Evolutionary conservation across 2,329 filamentous ascomycete genomes (phyloP).

Genomic region (Botrytis squamosa): DNA sequence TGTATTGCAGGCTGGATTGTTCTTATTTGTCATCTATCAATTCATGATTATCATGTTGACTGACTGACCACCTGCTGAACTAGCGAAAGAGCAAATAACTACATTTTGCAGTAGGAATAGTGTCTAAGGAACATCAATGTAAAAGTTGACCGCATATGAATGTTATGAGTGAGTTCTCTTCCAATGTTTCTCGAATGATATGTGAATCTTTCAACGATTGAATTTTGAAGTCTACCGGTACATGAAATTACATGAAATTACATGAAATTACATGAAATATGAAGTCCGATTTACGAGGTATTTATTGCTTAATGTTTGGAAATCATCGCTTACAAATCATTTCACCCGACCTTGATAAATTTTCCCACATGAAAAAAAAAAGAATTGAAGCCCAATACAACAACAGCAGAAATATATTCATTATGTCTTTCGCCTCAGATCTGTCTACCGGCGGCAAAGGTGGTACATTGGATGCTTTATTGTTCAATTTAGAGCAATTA

Average conservation of each 20-base stretch:
- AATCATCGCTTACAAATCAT: slow-evolving; percentile 21
- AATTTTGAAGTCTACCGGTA: background rate
- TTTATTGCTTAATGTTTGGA: background rate
- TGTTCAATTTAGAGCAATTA: slow-evolving; percentile 35
- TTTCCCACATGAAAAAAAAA: slow-evolving; percentile 25
- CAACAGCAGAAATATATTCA: slow-evolving; percentile 20
- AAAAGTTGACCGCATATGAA: background rate
- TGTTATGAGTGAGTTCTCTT: background rate
- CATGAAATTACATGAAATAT: background rate
- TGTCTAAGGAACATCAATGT: background rate
- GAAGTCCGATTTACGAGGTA: background rate
- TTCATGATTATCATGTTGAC: background rate
- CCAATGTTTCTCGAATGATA: background rate
- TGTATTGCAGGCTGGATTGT: slow-evolving; percentile 18
- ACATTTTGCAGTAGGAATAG: background rate
- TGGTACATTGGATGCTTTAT: slow-evolving; percentile 31
- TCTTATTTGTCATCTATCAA: background rate
- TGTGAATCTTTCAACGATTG: background rate
- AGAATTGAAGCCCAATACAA: background rate
- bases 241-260: background rate
- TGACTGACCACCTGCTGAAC: background rate
- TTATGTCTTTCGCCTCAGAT: slow-evolving; percentile 18
- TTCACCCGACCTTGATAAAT: slow-evolving; percentile 24
- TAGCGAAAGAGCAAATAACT: background rate
- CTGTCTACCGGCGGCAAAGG: slow-evolving; percentile 7